phyloP scores from a whole-genome alignment of 768 basidiomycete species.

The Tricholoma matsutake region DNA sequence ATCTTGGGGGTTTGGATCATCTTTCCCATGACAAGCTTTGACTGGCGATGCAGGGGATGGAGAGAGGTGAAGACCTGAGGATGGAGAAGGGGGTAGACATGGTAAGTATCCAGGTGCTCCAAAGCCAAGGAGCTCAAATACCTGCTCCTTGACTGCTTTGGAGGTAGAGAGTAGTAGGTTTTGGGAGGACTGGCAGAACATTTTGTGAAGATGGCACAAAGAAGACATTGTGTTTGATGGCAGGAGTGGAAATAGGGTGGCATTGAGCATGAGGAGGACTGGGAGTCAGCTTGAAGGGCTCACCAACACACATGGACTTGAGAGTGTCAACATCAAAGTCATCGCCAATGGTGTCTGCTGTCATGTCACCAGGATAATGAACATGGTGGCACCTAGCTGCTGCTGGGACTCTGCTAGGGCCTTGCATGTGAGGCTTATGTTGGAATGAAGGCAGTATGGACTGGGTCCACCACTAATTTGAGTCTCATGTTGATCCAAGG shows the following conservation, averaged over 20 bases:
- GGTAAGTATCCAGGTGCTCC: not conserved
- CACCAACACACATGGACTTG: not conserved
- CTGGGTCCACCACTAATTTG: not conserved
- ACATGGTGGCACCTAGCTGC: not conserved
- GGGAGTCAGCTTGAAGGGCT: not conserved
- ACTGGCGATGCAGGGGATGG: not conserved
- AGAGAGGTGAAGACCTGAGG: no score
- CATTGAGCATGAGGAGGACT: not conserved
- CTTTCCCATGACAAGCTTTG: not conserved
- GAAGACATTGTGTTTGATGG: not conserved
- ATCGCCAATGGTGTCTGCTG: no score
- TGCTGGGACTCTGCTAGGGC: not conserved
- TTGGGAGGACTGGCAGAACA: no score
- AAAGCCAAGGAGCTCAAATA: not conserved
- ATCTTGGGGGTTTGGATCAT: not conserved
- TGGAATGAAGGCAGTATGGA: not conserved
- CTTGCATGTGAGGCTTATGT: not conserved
- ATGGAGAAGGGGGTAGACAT: not conserved
- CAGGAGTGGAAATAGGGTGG: not conserved
- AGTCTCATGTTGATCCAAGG: not conserved
- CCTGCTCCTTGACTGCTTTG: not conserved
- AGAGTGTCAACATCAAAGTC: not conserved
- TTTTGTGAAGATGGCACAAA: not conserved
- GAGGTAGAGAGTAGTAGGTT: not conserved
- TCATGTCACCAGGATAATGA: not conserved